Percentiles rank a stretch among this genome's conserved stretches.
Evolutionary conservation across 2,329 filamentous ascomycete species (phyloP).

Genomic region (Aspergillus chevalieri): DNA sequence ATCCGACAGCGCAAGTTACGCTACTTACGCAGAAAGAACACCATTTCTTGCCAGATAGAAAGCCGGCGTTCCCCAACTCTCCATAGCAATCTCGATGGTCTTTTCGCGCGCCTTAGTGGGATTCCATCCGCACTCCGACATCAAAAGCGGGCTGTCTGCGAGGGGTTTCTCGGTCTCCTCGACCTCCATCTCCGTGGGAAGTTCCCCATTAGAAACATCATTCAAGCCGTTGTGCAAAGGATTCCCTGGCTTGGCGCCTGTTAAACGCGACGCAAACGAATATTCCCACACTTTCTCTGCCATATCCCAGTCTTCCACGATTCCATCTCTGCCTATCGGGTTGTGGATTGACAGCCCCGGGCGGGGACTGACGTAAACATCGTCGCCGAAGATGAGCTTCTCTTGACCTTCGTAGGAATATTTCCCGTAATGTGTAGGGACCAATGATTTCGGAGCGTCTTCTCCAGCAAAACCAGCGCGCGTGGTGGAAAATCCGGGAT

Average conservation of each 20-base stretch:
- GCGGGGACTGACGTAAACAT: slow-evolving; percentile 72
- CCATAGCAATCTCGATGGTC: slow-evolving; percentile 93
- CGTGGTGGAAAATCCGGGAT: slow-evolving; percentile 84
- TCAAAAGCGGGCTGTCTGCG: slow-evolving; percentile 80
- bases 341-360: slow-evolving; percentile 78
- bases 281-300: slow-evolving; percentile 89
- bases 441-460: slow-evolving; percentile 89
- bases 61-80: slow-evolving; percentile 89
- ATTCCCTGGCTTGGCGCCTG: slow-evolving; percentile 64
- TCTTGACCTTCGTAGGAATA: slow-evolving; percentile 48
- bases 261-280: slow-evolving; percentile 80
- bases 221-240: slow-evolving; percentile 74
- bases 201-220: slow-evolving; percentile 53
- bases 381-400: slow-evolving; percentile 74
- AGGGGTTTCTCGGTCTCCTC: slow-evolving; percentile 67
- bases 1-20: background rate
- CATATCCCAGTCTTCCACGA: slow-evolving; percentile 94
- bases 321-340: slow-evolving; percentile 80
- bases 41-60: slow-evolving; percentile 90
- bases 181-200: slow-evolving; percentile 57
- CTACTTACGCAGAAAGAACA: slow-evolving; percentile 67
- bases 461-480: slow-evolving; percentile 96
- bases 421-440: slow-evolving; percentile 82
- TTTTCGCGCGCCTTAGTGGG: slow-evolving; percentile 81
- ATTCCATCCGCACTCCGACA: slow-evolving; percentile 96